Base-by-base conservation (phyloP, 345 rosid genomes). In the Murraya paniculata region DNA sequence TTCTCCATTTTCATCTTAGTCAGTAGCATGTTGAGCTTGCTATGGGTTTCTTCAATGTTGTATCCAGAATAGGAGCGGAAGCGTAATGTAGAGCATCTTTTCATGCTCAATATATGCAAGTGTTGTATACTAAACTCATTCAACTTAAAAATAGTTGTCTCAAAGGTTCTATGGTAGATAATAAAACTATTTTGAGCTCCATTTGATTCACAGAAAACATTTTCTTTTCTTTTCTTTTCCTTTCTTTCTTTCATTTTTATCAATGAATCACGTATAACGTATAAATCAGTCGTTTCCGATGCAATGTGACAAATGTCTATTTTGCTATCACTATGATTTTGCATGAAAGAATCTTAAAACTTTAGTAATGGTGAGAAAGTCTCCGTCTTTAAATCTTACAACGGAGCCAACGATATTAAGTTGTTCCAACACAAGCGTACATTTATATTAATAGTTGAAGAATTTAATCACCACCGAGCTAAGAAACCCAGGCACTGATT, bases 1-100 rank as follows among this genome's bases (percentile, higher is more conserved):
- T 88, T 77, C 83, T 92, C 68, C 79, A 35, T 76, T 77, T 78
- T 7, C 73, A 9, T 81, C 80, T 85, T 79, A 74, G 84, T 62
- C 80, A 71, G 48, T 82, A 64, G 74, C 68, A 73, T 10, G 24
- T 30, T 27, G 35, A 19, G 13, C 38, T 41, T 7, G 39, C 2
- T 39, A 3, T 7, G 9, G 7, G 24, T 48, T 9, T 22, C 30
- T 28, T 28, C 4, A 1, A 5, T 61, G 31, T 64, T 31, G 25
- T 45, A 11, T 22, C 7, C 33, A 77, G 45, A 38, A 64, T 21
- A 16, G 27, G 22, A n/a, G 59, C 24, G 31, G 36, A 48, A 61
- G 66, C 35, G 39, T 56, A 35, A 53, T 64, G 57, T 72, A 70
- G 56, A 45, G 28, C n/a, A 31, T 66, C 27, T 31, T 50, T 50